Percentiles rank a stretch among this genome's conserved stretches.
phyloP scores from a whole-genome alignment of 305 asterid species.

The Lippia alba region DNA sequence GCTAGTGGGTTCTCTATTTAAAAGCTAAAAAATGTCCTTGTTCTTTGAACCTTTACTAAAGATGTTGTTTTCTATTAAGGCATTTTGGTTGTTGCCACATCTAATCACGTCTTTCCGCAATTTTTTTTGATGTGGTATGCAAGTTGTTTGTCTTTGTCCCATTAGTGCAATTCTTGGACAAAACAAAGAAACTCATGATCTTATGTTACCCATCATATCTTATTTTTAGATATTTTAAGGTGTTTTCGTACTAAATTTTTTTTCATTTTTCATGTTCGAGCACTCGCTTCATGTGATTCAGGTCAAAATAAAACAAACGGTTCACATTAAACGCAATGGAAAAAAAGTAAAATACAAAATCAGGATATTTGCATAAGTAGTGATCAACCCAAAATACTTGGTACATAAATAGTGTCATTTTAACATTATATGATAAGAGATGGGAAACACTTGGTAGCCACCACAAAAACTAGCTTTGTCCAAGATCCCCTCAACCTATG shows the following conservation, averaged over 20 bases:
- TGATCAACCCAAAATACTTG: neutral
- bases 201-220: neutral
- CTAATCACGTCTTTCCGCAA: constrained; percentile 10
- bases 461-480: constrained; percentile 39
- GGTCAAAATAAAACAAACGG: too few species aligned
- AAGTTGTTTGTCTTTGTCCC: neutral
- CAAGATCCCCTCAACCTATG: constrained; percentile 27
- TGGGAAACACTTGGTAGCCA: constrained; percentile 33
- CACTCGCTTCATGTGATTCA: neutral
- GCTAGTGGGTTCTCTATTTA: constrained; percentile 25
- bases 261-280: neutral
- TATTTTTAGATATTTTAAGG: neutral
- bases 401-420: neutral
- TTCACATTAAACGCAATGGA: too few species aligned
- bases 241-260: too few species aligned
- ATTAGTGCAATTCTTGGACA: constrained; percentile 1
- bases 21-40: constrained; percentile 2
- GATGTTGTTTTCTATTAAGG: neutral
- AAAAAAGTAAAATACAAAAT: neutral
- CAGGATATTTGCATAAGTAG: neutral
- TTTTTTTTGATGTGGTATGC: neutral
- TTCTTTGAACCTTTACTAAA: neutral
- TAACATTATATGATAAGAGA: constrained; percentile 14
- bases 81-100: neutral
- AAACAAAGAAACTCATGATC: neutral